These are phyloP conservation scores for Rubus idaeus DNA, from an alignment of 306 rosid species.

Conservation along the genomic window DNA sequence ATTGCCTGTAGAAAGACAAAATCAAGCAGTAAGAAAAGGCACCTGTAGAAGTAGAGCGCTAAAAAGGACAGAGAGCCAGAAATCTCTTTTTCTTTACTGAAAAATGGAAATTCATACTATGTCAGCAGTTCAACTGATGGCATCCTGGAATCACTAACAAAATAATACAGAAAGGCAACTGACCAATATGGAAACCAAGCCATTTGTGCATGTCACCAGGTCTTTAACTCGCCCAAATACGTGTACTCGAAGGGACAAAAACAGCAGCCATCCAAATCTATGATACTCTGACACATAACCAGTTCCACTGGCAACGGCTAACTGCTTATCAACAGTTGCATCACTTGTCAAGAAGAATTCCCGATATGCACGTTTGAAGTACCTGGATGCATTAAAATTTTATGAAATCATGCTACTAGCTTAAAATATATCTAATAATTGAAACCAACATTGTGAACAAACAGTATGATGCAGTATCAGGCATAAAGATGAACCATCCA, in stretches of 20 bases:
- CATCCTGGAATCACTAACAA: slow-evolving; percentile 12
- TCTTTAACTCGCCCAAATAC: slow-evolving; percentile 87
- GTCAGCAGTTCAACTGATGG: slow-evolving; percentile 2
- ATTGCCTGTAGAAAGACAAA: slow-evolving; percentile 64
- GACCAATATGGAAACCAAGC: slow-evolving; percentile 90
- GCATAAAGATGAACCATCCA: neutral
- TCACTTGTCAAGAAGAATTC: slow-evolving; percentile 74
- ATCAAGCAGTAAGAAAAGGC: slow-evolving; percentile 28
- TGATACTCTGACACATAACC: slow-evolving; percentile 70
- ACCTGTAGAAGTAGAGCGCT: neutral
- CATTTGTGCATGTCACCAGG: slow-evolving; percentile 87
- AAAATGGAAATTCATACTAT: neutral
- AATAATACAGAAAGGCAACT: slow-evolving; percentile 33
- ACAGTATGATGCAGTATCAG: neutral
- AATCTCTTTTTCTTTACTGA: neutral
- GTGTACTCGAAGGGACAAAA: slow-evolving; percentile 93
- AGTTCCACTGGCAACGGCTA: slow-evolving; percentile 29
- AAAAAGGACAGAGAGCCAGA: neutral
- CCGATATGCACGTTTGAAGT: slow-evolving; percentile 75
- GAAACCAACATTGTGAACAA: neutral
- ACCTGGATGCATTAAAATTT: slow-evolving; percentile 47
- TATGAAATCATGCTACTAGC: slow-evolving; percentile 12
- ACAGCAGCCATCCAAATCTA: slow-evolving; percentile 97
- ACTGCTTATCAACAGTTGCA: slow-evolving; percentile 47
- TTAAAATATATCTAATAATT: neutral